Evolutionary conservation across 2,329 filamentous ascomycete species (phyloP).

Genomic region (Helminthosporium solani): DNA sequence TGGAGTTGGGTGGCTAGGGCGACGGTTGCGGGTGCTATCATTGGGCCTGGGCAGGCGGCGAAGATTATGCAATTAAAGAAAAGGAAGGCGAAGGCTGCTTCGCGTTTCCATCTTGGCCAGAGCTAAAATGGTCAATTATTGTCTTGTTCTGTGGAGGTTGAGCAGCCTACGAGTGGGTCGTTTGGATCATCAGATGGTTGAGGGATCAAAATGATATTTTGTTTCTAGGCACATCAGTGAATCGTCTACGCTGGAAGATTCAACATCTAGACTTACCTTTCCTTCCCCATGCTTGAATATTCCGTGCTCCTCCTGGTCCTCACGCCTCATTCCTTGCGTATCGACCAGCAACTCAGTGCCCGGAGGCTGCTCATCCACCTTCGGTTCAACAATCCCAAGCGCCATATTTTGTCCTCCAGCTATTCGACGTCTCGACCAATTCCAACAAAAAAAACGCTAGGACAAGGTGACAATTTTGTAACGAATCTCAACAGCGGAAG

Average conservation of each 20-base stretch:
- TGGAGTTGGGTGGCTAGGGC: constrained; percentile 18
- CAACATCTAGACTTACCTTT: constrained; percentile 9
- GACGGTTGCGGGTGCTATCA: constrained; percentile 26
- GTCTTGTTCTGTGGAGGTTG: not conserved
- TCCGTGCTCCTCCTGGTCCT: constrained; percentile 16
- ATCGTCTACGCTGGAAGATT: not conserved
- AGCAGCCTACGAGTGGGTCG: constrained; percentile 21
- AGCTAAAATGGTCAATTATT: constrained; percentile 10
- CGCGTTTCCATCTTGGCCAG: constrained; percentile 27
- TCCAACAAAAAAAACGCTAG: not conserved
- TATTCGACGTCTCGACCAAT: not conserved
- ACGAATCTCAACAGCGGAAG: too few species aligned
- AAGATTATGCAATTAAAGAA: constrained; percentile 30
- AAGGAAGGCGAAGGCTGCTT: constrained; percentile 19
- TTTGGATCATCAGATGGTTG: constrained; percentile 26
- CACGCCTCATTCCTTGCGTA: constrained; percentile 10
- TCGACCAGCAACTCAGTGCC: constrained; percentile 30
- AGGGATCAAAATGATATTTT: constrained; percentile 22
- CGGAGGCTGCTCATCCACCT: constrained; percentile 17
- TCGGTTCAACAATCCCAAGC: constrained; percentile 28
- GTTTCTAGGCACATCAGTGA: constrained; percentile 9
- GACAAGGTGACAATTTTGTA: not conserved
- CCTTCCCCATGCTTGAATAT: constrained; percentile 21
- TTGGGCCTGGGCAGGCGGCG: constrained; percentile 24
- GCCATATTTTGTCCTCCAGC: constrained; percentile 12